These are phyloP conservation scores for Pseudopyricularia cyperi DNA, from an alignment of 2,329 filamentous ascomycete species.

Conservation along the genomic window DNA sequence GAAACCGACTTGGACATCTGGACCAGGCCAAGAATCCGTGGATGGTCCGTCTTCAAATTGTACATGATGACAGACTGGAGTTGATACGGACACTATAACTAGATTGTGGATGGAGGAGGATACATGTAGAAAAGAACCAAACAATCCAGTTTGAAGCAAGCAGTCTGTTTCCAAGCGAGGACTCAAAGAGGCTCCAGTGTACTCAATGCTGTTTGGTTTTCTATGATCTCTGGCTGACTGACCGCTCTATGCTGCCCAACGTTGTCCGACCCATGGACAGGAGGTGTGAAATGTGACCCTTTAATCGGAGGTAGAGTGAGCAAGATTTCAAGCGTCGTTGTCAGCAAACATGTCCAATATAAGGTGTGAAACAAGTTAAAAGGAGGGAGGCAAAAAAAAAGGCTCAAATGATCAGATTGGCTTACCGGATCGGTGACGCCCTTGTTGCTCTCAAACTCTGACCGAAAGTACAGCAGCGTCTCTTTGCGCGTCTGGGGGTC, in stretches of 20 bases:
- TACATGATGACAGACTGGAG: not conserved
- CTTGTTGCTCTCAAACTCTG: constrained; percentile 48
- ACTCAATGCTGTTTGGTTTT: not conserved
- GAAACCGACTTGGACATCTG: not conserved
- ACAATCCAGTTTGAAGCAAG: too few relatives aligned
- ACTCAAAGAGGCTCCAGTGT: not conserved
- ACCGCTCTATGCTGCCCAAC: constrained; percentile 50
- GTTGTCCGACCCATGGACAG: constrained; percentile 52
- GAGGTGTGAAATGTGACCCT: constrained; percentile 50
- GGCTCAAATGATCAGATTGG: constrained; percentile 3
- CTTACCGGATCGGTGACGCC: constrained; percentile 42
- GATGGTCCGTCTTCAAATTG: not conserved
- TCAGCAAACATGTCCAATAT: too few relatives aligned
- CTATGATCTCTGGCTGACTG: constrained; percentile 33
- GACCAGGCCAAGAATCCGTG: not conserved
- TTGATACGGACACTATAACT: not conserved
- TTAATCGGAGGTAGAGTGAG: not conserved
- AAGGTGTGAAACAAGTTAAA: too few relatives aligned
- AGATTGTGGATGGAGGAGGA: not conserved
- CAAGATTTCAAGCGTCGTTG: too few relatives aligned
- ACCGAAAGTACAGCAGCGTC: constrained; percentile 40
- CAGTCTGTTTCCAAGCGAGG: too few relatives aligned
- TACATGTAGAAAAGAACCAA: too few relatives aligned
- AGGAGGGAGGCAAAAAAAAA: not conserved
- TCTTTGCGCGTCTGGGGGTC: constrained; percentile 40